phyloP scores from a whole-genome alignment of 2,329 filamentous ascomycete species.

The Verticillium nonalfalfae region DNA sequence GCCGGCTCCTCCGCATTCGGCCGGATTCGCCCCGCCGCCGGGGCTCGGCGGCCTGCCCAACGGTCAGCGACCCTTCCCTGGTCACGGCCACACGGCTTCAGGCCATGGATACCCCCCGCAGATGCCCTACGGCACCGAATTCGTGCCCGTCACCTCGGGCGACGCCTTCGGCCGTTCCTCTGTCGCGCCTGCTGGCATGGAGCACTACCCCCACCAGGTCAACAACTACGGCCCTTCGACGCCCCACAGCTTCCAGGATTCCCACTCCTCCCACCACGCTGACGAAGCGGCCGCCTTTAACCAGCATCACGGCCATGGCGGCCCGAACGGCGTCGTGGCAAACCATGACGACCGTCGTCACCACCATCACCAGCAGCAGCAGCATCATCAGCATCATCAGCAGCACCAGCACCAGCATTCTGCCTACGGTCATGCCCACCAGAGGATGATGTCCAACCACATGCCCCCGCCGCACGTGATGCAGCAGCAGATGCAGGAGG shows the following conservation, averaged over 20 bases:
- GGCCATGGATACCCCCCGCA: constrained; percentile 29
- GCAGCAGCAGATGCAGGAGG: constrained; percentile 4
- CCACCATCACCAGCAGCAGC: constrained; percentile 6
- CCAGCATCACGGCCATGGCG: constrained; percentile 30
- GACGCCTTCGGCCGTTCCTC: constrained; percentile 30
- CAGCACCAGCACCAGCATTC: neutral
- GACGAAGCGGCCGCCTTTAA: constrained; percentile 36
- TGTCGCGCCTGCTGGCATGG: constrained; percentile 22
- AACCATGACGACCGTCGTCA: constrained; percentile 22
- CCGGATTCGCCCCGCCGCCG: constrained; percentile 42
- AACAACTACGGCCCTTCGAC: constrained; percentile 46
- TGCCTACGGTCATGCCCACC: constrained; percentile 14
- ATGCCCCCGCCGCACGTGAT: constrained; percentile 12
- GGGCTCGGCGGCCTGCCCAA: constrained; percentile 26
- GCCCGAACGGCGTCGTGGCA: constrained; percentile 26
- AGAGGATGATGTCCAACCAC: constrained; percentile 21
- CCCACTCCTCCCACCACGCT: constrained; percentile 47
- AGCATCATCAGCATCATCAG: neutral
- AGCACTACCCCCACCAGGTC: constrained; percentile 23
- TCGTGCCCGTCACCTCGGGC: constrained; percentile 24
- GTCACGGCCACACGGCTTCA: constrained; percentile 14
- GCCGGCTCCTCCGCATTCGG: constrained; percentile 43
- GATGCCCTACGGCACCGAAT: constrained; percentile 27
- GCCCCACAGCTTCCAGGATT: constrained; percentile 56
- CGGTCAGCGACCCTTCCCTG: constrained; percentile 25